Percentiles rank a stretch among this genome's conserved stretches.
Conservation (phyloP, 192 early-diverging fungal genomes). For the Chytriomyces sp. region DNA sequence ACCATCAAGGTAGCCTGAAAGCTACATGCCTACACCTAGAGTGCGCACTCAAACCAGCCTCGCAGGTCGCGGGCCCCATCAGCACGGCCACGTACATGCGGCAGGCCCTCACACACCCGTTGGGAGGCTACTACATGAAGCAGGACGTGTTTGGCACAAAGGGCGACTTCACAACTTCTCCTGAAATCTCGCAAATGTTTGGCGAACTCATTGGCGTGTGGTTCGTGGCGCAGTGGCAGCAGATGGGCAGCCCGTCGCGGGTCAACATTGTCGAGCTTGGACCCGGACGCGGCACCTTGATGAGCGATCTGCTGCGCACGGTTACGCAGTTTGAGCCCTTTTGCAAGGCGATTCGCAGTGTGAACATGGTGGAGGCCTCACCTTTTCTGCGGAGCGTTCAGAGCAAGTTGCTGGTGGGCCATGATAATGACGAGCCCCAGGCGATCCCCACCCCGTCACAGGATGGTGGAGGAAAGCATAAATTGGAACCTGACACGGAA, state of each 20-base stretch:
- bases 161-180: conserved; percentile 95
- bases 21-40: neutral
- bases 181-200: conserved; percentile 98
- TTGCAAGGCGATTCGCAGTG: conserved; percentile 56
- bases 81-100: conserved; percentile 89
- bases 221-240: conserved; percentile 82
- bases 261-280: conserved; percentile 66
- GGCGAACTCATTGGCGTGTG: conserved; percentile 92
- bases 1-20: conserved; percentile 30
- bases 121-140: conserved; percentile 92
- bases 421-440: neutral
- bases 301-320: conserved; percentile 85
- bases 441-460: neutral
- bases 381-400: conserved; percentile 65
- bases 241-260: conserved; percentile 51
- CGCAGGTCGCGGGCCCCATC: conserved; percentile 45
- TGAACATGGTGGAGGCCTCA: conserved; percentile 87
- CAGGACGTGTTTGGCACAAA: conserved; percentile 85
- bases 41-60: neutral
- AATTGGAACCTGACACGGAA: neutral
- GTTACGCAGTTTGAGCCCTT: conserved; percentile 71
- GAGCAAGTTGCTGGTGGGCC: conserved; percentile 22
- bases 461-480: neutral
- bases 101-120: conserved; percentile 79
- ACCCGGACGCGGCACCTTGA: conserved; percentile 92